Percentiles rank a stretch among this genome's conserved stretches.
Evolutionary conservation across 1,284 basidiomycete genomes (phyloP).

Genomic region (Erythrobasidium hasegawianum): DNA sequence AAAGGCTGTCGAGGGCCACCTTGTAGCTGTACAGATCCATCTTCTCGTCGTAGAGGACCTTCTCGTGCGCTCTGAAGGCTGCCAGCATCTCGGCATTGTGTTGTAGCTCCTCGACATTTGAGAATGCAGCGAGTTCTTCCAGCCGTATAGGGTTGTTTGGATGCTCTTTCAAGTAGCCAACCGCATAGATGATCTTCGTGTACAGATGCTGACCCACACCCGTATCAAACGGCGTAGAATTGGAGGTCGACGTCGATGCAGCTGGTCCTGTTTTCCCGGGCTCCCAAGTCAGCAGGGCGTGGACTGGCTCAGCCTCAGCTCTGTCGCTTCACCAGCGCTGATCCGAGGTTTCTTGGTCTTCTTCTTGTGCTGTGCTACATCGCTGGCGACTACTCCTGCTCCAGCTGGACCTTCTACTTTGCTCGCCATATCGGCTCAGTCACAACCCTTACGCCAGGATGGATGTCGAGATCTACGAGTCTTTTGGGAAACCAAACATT

Average conservation of each 20-base stretch:
- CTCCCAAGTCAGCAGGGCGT: no score
- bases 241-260: no score
- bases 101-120: conserved; percentile 54
- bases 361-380: neutral
- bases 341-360: neutral
- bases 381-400: no score
- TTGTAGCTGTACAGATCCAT: conserved; percentile 77
- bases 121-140: conserved; percentile 43
- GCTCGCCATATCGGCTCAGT: no score
- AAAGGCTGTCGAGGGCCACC: conserved; percentile 54
- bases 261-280: no score
- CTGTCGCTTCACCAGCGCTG: conserved; percentile 2
- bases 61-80: conserved; percentile 73
- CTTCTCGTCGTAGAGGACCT: conserved; percentile 70
- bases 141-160: conserved; percentile 41
- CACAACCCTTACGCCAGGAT: no score
- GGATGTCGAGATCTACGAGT: no score
- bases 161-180: conserved; percentile 66
- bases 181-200: conserved; percentile 79
- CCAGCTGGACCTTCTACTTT: no score
- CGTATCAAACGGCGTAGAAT: conserved; percentile 65
- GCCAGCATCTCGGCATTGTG: conserved; percentile 66
- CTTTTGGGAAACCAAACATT: no score
- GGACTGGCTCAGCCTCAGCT: no score
- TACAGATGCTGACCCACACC: conserved; percentile 75